Conservation (phyloP, 352 stramenopile species). For the Pythium sp. region DNA sequence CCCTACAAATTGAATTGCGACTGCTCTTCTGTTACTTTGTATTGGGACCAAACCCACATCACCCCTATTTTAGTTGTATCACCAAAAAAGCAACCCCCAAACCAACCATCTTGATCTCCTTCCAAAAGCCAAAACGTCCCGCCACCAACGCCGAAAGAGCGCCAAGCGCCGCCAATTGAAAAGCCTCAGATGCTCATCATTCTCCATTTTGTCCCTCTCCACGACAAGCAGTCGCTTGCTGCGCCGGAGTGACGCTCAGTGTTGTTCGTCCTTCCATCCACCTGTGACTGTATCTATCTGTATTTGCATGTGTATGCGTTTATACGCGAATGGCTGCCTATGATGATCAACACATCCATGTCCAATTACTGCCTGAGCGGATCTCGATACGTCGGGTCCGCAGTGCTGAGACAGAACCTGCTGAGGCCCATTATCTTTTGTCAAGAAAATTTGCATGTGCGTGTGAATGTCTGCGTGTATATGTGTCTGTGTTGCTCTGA, state of each 20-base stretch:
- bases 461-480: not conserved
- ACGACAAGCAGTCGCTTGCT: too few species aligned
- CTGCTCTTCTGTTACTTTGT: not conserved
- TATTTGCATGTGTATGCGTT: not conserved
- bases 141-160: too few species aligned
- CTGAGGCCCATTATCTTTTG: constrained; percentile 30
- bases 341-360: constrained; percentile 23
- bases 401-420: constrained; percentile 45
- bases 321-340: constrained; percentile 7
- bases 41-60: not conserved
- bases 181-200: too few species aligned
- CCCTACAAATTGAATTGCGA: not conserved
- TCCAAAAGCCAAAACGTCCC: too few species aligned
- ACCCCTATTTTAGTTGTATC: too few species aligned
- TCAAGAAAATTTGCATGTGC: not conserved
- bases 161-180: too few species aligned
- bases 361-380: constrained; percentile 62
- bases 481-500: not conserved
- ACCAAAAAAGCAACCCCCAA: too few species aligned
- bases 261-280: too few species aligned
- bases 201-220: too few species aligned
- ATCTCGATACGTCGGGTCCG: constrained; percentile 15
- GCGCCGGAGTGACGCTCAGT: too few species aligned
- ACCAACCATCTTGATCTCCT: too few species aligned
- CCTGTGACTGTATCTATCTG: too few species aligned